Percentiles rank a stretch among this genome's conserved stretches.
These are phyloP conservation scores for Vaccinium macrocarpon DNA, from an alignment of 148 eudicot species.

Conservation along the genomic window DNA sequence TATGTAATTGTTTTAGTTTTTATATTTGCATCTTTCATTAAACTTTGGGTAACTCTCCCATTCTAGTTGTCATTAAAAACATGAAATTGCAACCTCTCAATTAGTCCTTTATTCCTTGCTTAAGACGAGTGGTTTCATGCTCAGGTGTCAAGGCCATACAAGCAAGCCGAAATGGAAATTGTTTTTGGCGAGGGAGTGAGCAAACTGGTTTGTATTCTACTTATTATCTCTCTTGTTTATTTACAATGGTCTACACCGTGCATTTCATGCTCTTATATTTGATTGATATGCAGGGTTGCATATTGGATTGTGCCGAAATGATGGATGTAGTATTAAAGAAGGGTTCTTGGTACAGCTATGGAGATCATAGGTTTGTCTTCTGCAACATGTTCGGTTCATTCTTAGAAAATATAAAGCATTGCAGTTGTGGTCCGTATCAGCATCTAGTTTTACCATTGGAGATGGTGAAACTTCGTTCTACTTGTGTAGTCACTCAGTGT, in stretches of 20 bases:
- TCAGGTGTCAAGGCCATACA: slow-evolving; percentile 97
- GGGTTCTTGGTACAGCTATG: slow-evolving; percentile 95
- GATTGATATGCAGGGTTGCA: slow-evolving; percentile 65
- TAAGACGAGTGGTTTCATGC: slow-evolving; percentile 2
- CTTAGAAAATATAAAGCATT: neutral
- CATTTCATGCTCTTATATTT: slow-evolving; percentile 10
- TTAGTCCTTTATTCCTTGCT: slow-evolving; percentile 4
- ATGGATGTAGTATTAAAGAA: slow-evolving; percentile 75
- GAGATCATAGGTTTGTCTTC: slow-evolving; percentile 64
- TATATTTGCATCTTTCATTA: neutral
- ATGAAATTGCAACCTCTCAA: neutral
- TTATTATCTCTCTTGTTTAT: neutral
- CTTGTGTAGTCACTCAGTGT: neutral
- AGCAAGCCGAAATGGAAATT: slow-evolving; percentile 96
- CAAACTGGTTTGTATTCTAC: slow-evolving; percentile 64
- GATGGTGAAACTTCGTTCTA: neutral
- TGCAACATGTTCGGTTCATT: neutral
- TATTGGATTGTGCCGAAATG: slow-evolving; percentile 94
- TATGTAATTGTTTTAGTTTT: neutral
- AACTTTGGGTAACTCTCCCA: neutral
- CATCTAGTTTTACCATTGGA: neutral
- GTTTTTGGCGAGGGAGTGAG: slow-evolving; percentile 96
- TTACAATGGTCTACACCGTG: neutral
- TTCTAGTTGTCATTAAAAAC: neutral
- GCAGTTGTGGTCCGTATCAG: neutral